Evolutionary conservation across 164 flowering plant genomes (phyloP).

Genomic region (Buxus sempervirens): DNA sequence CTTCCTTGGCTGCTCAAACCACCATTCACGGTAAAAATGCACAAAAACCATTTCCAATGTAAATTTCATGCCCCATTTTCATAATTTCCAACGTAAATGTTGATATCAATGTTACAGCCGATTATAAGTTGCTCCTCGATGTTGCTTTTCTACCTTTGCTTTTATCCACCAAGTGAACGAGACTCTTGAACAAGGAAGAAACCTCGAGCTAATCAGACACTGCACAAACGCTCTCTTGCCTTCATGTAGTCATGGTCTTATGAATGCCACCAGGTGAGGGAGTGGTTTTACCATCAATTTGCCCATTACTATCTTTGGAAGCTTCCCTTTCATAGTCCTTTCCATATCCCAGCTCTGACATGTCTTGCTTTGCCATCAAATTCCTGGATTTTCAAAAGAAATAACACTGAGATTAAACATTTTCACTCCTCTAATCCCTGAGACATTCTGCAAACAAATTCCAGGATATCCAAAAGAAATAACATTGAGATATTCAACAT

Average conservation of each 20-base stretch:
- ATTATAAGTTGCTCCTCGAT: slow-evolving; percentile 47
- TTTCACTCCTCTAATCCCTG: not conserved
- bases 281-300: not conserved
- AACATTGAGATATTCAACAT: no score
- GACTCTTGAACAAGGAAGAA: not conserved
- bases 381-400: slow-evolving; percentile 43
- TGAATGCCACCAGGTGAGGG: slow-evolving; percentile 4
- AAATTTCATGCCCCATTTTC: no score
- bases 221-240: not conserved
- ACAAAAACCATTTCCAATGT: no score
- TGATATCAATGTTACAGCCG: slow-evolving; percentile 37
- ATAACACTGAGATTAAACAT: not conserved
- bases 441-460: not conserved
- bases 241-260: slow-evolving; percentile 15
- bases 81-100: no score
- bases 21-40: no score
- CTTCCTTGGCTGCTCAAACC: no score
- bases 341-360: slow-evolving; percentile 74
- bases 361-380: slow-evolving; percentile 90
- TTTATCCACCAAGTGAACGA: no score
- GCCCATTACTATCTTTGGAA: slow-evolving; percentile 23
- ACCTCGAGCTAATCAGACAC: not conserved
- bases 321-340: slow-evolving; percentile 30
- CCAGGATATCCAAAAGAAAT: no score
- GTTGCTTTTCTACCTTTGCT: no score